A percentile compares a stretch with the other conserved stretches of the same genome.
These are phyloP conservation scores for Debaryomyces coudertii DNA, from an alignment of 1,139 yeast species.

Conservation along the genomic window DNA sequence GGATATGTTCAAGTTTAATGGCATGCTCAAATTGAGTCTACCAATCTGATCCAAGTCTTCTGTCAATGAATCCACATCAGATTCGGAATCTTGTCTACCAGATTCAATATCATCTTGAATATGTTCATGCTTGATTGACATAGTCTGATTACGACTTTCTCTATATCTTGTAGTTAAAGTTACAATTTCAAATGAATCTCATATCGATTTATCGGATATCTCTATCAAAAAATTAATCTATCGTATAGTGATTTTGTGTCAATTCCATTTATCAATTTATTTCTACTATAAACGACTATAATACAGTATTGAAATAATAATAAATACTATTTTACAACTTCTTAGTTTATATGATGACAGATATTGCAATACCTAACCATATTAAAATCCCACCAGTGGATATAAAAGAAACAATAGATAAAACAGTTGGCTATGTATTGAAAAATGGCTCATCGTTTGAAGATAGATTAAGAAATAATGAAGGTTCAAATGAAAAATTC, in stretches of 20 bases:
- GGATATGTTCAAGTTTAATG: slow-evolving; percentile 18
- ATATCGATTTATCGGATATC: background rate
- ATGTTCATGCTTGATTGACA: background rate
- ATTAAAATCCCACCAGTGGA: slow-evolving; percentile 61
- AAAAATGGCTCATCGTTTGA: slow-evolving; percentile 74
- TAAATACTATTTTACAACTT: background rate
- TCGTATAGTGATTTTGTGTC: slow-evolving; percentile 1
- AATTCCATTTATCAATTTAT: background rate
- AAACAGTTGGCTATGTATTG: slow-evolving; percentile 70
- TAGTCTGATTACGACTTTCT: background rate
- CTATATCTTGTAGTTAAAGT: background rate
- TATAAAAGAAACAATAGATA: slow-evolving; percentile 59
- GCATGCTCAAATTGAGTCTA: slow-evolving; percentile 29
- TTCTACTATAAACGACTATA: background rate
- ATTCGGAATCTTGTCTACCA: slow-evolving; percentile 18
- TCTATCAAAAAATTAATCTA: slow-evolving; percentile 1
- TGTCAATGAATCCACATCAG: slow-evolving; percentile 40
- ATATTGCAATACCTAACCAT: slow-evolving; percentile 35
- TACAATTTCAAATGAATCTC: background rate
- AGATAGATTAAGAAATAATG: slow-evolving; percentile 54
- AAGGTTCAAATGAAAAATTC: slow-evolving; percentile 53
- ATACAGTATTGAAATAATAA: background rate
- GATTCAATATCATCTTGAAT: background rate
- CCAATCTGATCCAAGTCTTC: slow-evolving; percentile 53
- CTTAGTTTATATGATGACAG: background rate